These are phyloP conservation scores for Saccharomycopsis sp. DNA, from an alignment of 805 yeast species.

Conservation along the genomic window DNA sequence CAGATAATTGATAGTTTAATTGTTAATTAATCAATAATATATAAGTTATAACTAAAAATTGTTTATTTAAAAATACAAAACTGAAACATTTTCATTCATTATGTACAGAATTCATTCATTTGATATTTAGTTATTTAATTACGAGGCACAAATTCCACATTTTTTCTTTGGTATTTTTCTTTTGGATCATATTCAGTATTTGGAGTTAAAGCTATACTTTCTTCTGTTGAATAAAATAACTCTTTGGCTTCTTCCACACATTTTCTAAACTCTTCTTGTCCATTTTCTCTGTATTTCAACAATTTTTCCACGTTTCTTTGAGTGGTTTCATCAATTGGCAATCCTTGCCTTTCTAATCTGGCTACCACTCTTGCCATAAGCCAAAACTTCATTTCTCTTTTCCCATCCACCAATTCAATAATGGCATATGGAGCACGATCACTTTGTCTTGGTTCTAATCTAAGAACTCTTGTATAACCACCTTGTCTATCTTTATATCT, in stretches of 20 bases:
- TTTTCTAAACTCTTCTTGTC: constrained; percentile 41
- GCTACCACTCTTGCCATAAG: constrained; percentile 75
- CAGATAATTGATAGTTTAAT: no score
- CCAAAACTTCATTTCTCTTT: constrained; percentile 64
- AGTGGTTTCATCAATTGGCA: constrained; percentile 44
- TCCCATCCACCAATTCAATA: constrained; percentile 72
- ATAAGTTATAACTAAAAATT: no score
- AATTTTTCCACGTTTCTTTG: constrained; percentile 45
- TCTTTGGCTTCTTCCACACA: constrained; percentile 51
- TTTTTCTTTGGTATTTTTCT: background rate
- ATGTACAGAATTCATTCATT: background rate
- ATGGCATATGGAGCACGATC: constrained; percentile 89
- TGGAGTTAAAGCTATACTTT: constrained; percentile 7
- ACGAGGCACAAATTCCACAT: background rate
- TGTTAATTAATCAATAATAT: no score
- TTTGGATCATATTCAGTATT: background rate
- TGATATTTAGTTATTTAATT: background rate
- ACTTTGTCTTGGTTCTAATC: constrained; percentile 75
- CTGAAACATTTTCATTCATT: background rate
- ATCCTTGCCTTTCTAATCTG: constrained; percentile 56
- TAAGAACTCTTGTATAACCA: constrained; percentile 80
- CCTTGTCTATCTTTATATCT: constrained; percentile 56
- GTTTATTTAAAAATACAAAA: background rate
- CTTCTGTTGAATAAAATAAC: constrained; percentile 29
- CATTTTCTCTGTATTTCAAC: constrained; percentile 35